Evolutionary conservation across 2,329 filamentous ascomycete genomes (phyloP).

Genomic region (Aspergillus felis): DNA sequence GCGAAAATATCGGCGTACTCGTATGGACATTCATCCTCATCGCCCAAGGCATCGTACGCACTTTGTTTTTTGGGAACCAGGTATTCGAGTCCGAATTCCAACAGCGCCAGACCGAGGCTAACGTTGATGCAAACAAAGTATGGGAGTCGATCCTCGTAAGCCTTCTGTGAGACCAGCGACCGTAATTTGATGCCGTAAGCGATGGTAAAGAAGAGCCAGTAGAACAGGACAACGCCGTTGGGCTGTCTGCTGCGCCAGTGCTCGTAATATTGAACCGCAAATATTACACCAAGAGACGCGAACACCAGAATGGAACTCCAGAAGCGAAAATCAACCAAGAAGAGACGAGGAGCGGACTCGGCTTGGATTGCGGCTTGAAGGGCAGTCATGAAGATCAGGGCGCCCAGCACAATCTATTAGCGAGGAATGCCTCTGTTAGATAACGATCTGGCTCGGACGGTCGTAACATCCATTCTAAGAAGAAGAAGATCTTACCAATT

Average conservation of each 20-base stretch:
- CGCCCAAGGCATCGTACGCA: constrained; percentile 63
- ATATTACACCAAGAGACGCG: constrained; percentile 69
- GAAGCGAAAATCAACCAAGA: constrained; percentile 79
- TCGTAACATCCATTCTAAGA: background rate
- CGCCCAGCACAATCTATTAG: constrained; percentile 57
- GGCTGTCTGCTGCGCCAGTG: constrained; percentile 77
- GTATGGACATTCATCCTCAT: constrained; percentile 64
- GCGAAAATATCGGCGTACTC: constrained; percentile 96
- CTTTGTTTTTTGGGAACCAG: constrained; percentile 75
- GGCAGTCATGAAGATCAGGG: constrained; percentile 64
- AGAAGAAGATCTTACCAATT: constrained; percentile 61
- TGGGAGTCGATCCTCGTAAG: constrained; percentile 61
- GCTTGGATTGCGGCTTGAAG: constrained; percentile 76
- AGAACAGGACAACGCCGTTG: constrained; percentile 84
- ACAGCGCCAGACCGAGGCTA: constrained; percentile 64
- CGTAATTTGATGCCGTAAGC: constrained; percentile 77
- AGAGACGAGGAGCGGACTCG: constrained; percentile 62
- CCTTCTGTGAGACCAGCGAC: constrained; percentile 74
- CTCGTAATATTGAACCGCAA: constrained; percentile 79
- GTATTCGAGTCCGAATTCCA: constrained; percentile 79
- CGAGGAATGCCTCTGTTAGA: background rate
- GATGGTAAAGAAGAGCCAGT: constrained; percentile 84
- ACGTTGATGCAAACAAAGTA: constrained; percentile 76
- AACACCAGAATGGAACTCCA: constrained; percentile 73
- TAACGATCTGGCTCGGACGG: background rate